Base-by-base conservation (phyloP, 768 basidiomycete genomes). In the Amanita exitialis region DNA sequence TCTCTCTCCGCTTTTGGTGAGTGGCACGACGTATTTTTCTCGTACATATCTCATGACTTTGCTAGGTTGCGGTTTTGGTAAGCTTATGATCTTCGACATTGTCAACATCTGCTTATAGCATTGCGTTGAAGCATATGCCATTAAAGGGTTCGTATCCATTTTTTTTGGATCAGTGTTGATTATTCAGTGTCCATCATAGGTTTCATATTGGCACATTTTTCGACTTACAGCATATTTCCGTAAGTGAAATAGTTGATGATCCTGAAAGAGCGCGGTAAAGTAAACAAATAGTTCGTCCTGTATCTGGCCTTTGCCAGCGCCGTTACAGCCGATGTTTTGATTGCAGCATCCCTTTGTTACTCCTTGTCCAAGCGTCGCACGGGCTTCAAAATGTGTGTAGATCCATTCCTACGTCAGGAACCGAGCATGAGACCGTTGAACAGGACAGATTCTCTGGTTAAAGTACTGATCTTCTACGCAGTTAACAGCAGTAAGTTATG, bases 381-480 rank as follows among this genome's bases (percentile, higher is more conserved):
- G 7, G 63, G 65, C 7, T 59, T 66, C 39, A 43, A 53, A 41
- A 57, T 56, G 69, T 70, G 45, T 20, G 49, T 44, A 12, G 13
- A 13, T 42, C 25, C 30, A 21, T 32, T 44, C 12, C 12, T 18
- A 9, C 20, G 10, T 10, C 3, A 23, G 10, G 21, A 47, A 2
- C 9, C n/a, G 10, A 44, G 10, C 21, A 21, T 18, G 45, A 36
- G 13, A 23, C 30, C 13, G 16, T 10, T 20, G 16, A 27, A 20
- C 16, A 50, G 76, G 44, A 76, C 75, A 20, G 69, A 78, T 44
- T 67, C 71, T 0, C 50, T 77, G 3, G 57, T 77, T 7, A 69
- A 65, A 13, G 59, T 66, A n/a, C 59, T 79, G 20, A 71, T 78
- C 53, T 46, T 72, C 49, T 78, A 75, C 51, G 66, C 70, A n/a